These are phyloP conservation scores for Lophiotrema nucula DNA, from an alignment of 495 filamentous ascomycete species.

Conservation along the genomic window DNA sequence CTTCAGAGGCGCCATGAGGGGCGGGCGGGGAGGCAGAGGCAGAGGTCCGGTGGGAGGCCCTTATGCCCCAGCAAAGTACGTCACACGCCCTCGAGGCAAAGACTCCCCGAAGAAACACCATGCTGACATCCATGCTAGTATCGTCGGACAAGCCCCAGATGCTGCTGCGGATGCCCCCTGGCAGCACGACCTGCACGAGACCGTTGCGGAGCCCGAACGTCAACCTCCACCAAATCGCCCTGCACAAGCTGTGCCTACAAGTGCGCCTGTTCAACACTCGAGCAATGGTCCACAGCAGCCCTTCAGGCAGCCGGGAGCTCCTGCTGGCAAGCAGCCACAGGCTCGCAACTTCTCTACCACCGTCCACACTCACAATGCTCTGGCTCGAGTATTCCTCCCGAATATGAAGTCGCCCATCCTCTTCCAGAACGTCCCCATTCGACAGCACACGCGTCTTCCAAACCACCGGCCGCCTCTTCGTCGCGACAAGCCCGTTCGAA, in stretches of 20 bases:
- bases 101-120: too few species aligned
- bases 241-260: too few species aligned
- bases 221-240: conserved; percentile 32
- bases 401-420: conserved; percentile 69
- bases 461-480: conserved; percentile 92
- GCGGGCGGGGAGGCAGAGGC: conserved; percentile 54
- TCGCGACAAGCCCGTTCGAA: conserved; percentile 93
- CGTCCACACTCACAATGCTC: conserved; percentile 70
- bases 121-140: conserved; percentile 2
- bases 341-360: conserved; percentile 64
- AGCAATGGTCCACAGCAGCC: conserved; percentile 3
- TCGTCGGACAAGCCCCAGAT: too few species aligned
- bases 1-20: conserved; percentile 47
- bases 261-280: not conserved
- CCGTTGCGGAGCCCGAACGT: conserved; percentile 45
- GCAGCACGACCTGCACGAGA: conserved; percentile 95
- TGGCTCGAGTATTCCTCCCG: conserved; percentile 75
- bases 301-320: not conserved
- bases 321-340: conserved; percentile 14
- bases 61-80: conserved; percentile 61
- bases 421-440: conserved; percentile 71
- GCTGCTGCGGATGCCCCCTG: conserved; percentile 71
- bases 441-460: conserved; percentile 87
- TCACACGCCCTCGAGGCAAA: too few species aligned
- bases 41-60: conserved; percentile 55